Conservation (phyloP, 2,329 filamentous ascomycete species). For the Fusarium udum region DNA sequence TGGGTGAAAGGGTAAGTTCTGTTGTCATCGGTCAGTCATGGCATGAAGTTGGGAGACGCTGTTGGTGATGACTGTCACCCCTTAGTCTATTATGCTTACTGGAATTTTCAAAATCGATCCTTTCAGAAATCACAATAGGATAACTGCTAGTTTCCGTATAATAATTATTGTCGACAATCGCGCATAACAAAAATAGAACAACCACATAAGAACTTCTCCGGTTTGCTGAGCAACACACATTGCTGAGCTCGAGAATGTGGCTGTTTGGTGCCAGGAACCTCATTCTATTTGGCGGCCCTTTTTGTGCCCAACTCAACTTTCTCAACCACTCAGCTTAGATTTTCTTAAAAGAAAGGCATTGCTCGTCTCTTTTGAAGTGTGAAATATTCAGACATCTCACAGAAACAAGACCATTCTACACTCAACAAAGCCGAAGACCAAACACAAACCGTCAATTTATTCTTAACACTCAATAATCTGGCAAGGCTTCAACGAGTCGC, state of each 20-base stretch:
- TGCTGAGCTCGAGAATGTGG: not conserved
- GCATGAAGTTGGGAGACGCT: not conserved
- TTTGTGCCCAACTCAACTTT: not conserved
- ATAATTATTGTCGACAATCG: not conserved
- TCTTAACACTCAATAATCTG: not conserved
- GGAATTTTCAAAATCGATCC: constrained; percentile 4
- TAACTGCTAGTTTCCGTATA: not conserved
- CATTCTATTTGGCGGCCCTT: not conserved
- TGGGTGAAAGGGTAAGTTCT: not conserved
- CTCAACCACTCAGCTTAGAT: not conserved
- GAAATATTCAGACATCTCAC: not conserved
- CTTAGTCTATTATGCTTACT: not conserved
- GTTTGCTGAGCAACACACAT: not conserved
- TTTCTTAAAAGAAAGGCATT: not conserved
- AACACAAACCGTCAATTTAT: not conserved
- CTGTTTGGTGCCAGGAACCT: not conserved
- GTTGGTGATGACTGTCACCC: not conserved
- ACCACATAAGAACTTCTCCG: not conserved
- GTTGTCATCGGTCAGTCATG: constrained; percentile 5
- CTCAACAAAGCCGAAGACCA: not conserved
- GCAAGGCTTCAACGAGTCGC: not conserved
- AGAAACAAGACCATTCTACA: not conserved
- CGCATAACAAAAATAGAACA: not conserved
- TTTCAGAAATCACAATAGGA: not conserved
- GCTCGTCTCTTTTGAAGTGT: not conserved